Base-by-base conservation (phyloP, 768 basidiomycete genomes). In the Crassisporium funariophilum region DNA sequence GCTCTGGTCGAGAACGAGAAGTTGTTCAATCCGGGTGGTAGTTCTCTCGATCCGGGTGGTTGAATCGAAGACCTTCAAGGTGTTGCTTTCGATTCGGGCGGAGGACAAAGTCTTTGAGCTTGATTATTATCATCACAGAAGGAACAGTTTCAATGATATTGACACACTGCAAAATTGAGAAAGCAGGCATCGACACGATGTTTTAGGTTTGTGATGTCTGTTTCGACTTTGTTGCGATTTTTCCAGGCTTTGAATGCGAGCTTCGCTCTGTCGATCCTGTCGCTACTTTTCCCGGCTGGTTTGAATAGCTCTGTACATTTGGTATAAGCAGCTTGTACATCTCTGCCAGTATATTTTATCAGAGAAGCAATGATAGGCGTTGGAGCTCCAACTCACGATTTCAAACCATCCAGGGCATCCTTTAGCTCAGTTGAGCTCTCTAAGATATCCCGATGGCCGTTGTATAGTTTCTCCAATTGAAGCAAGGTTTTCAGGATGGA, bases 111-210 rank as follows among this genome's bases (percentile, higher is more conserved):
- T 49, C 52, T 53, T 16, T 15, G 5, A 29, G 13, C 13, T 29
- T 29, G 27, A 29, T 13, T 29, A 7, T 29, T 5, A 11, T 5
- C 10, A n/a, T 31, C 11, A 29, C n/a, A 36, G 13, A 27, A 13
- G 23, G n/a, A 20, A 15, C 10, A 17, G 10, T 22, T 6, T 31
- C 19, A 20, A 17, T 19, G 5, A 4, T 21, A 5, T 21, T 21
- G 41, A n/a, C 47, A 6, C 20, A 53, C 52, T 41, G 47, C 42
- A 17, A 53, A 42, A 12, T 36, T 47, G 10, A 47, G 45, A 10
- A 49, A 44, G 15, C 47, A 53, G 41, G 40, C 45, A 23, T 42
- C 42, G 17, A 53, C 44, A n/a, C 41, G 43, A 39, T 53, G 41
- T 17, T 31, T 20, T 3, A 53, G 52, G 7, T 46, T 34, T 6